Conservation (phyloP, 1,284 basidiomycete species). For the Filobasidium uniguttulatum region DNA sequence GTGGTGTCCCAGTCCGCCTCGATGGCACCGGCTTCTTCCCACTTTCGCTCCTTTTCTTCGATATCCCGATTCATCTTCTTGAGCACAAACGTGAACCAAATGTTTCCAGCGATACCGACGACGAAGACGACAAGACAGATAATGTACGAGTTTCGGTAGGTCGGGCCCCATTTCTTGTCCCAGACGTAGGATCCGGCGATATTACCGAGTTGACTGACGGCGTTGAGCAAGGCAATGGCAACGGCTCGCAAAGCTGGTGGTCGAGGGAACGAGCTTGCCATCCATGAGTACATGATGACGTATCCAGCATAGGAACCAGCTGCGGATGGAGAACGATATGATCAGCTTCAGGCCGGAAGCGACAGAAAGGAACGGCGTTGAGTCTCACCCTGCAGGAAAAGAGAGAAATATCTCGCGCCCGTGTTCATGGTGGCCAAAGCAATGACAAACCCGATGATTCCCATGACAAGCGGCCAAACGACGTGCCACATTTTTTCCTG, state of each 20-base stretch:
- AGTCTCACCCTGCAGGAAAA: conserved; percentile 37
- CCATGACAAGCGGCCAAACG: conserved; percentile 39
- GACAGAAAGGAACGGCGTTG: too few relatives aligned
- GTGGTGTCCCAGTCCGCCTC: too few relatives aligned
- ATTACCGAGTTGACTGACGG: conserved; percentile 37
- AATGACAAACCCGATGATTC: conserved; percentile 27
- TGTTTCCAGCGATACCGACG: conserved; percentile 22
- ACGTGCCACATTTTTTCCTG: conserved; percentile 46
- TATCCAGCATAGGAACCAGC: conserved; percentile 28
- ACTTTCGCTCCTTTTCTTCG: conserved; percentile 23
- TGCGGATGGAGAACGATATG: too few relatives aligned
- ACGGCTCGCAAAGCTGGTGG: conserved; percentile 30
- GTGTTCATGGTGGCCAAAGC: conserved; percentile 25
- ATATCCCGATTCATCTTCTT: conserved; percentile 25
- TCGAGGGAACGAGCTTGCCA: conserved; percentile 33
- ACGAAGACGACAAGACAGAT: conserved; percentile 23
- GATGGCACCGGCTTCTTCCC: conserved; percentile 11
- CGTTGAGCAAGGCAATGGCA: conserved; percentile 31
- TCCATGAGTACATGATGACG: conserved; percentile 39
- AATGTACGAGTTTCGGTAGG: conserved; percentile 29
- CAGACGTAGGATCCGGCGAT: conserved; percentile 28
- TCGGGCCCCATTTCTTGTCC: conserved; percentile 20
- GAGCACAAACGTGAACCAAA: conserved; percentile 24
- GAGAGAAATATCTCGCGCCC: conserved; percentile 32
- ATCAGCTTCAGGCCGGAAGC: neutral